Evolutionary conservation across 257 asterid genomes (phyloP).

Genomic region (Gardenia jasminoides): DNA sequence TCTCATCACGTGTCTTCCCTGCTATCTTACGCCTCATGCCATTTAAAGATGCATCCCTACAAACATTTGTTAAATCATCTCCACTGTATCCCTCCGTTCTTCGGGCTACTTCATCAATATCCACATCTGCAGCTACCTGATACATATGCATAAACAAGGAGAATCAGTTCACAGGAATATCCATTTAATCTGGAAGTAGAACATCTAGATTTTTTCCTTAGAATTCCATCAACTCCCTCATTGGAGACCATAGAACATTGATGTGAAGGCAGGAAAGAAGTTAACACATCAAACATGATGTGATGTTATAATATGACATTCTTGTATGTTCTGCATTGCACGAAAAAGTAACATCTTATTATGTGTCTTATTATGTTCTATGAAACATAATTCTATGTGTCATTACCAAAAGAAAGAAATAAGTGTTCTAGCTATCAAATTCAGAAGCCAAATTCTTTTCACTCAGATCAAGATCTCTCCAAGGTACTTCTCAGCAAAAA

Average conservation of each 20-base stretch:
- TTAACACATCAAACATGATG: too few relatives aligned
- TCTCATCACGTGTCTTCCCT: slow-evolving; percentile 91
- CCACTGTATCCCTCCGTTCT: slow-evolving; percentile 96
- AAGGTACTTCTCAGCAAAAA: not conserved
- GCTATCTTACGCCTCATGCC: slow-evolving; percentile 65
- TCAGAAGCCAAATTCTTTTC: not conserved
- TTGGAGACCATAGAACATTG: not conserved
- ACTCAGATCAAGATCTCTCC: not conserved
- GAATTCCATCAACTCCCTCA: not conserved
- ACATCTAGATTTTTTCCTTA: not conserved
- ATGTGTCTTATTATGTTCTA: not conserved
- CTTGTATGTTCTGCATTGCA: not conserved
- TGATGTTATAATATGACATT: not conserved
- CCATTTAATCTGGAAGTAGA: not conserved
- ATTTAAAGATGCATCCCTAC: slow-evolving; percentile 89
- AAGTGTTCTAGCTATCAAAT: not conserved
- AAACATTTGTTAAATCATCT: slow-evolving; percentile 90
- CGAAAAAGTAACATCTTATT: not conserved
- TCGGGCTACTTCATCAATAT: slow-evolving; percentile 89
- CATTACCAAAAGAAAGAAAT: not conserved
- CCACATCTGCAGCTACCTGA: slow-evolving; percentile 94
- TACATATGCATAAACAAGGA: not conserved
- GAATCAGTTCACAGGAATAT: not conserved
- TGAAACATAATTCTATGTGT: not conserved
- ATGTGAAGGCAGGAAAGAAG: not conserved